phyloP scores from a whole-genome alignment of 208 protist species.

The Trypanosoma mega region DNA sequence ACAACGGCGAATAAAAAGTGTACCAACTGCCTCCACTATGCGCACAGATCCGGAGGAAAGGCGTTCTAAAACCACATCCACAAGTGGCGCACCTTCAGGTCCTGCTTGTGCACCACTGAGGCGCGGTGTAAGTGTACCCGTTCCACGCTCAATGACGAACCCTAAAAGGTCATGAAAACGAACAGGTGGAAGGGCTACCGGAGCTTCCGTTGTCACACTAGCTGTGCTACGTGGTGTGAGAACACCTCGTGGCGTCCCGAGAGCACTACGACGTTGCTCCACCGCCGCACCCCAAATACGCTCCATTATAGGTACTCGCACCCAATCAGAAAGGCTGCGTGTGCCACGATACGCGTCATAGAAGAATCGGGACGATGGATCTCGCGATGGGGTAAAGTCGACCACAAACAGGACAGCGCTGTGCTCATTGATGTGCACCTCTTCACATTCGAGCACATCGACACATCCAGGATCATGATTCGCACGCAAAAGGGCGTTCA shows the following conservation, averaged over 20 bases:
- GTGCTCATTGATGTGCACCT: slow-evolving; percentile 2
- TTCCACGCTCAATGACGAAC: slow-evolving; percentile 33
- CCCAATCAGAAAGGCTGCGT: neutral
- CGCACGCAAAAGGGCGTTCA: slow-evolving; percentile 53
- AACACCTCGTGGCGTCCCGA: neutral
- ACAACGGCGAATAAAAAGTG: slow-evolving; percentile 57
- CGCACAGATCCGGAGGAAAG: slow-evolving; percentile 55
- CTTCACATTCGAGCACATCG: slow-evolving; percentile 14
- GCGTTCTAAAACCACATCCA: slow-evolving; percentile 57
- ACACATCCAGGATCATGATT: neutral
- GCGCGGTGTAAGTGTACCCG: slow-evolving; percentile 25
- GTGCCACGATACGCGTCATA: neutral
- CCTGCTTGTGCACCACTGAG: neutral
- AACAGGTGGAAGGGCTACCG: slow-evolving; percentile 18
- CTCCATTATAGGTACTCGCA: slow-evolving; percentile 10
- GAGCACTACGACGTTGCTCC: neutral
- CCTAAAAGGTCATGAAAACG: slow-evolving; percentile 50
- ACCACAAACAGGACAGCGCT: slow-evolving; percentile 8
- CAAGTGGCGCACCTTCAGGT: neutral
- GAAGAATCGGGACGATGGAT: slow-evolving; percentile 19
- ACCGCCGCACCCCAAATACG: neutral
- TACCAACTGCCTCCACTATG: slow-evolving; percentile 52
- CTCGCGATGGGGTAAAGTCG: slow-evolving; percentile 10
- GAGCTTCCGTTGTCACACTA: no score
- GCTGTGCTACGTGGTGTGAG: no score